A percentile compares a stretch with the other conserved stretches of the same genome.
Conservation (phyloP, 192 early-diverging fungal genomes). For the Entomortierella lignicola region DNA sequence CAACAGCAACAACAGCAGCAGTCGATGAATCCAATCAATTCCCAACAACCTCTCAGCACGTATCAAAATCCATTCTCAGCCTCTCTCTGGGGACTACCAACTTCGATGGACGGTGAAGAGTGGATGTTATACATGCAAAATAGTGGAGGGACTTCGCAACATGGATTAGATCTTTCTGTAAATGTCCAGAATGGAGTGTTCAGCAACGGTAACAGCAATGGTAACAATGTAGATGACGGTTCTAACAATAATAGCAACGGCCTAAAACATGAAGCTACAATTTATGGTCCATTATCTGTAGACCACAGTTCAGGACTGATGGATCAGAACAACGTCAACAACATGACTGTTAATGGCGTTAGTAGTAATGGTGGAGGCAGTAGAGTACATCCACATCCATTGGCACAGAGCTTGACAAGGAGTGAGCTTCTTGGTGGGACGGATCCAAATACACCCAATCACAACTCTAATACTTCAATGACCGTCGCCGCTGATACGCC, state of each 20-base stretch:
- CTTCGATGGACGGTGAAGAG: conserved; percentile 43
- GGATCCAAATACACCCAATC: background rate
- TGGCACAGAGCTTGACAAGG: conserved; percentile 34
- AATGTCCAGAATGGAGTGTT: background rate
- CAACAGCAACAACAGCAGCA: conserved; percentile 2
- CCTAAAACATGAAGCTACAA: background rate
- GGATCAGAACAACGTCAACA: conserved; percentile 3
- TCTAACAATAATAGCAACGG: background rate
- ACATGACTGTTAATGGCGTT: background rate
- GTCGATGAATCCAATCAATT: background rate
- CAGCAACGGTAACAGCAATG: background rate
- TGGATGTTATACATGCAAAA: conserved; percentile 55
- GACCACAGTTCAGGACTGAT: conserved; percentile 1
- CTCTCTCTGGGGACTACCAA: conserved; percentile 45
- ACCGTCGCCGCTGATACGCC: background rate
- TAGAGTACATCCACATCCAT: conserved; percentile 25
- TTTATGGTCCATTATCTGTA: background rate
- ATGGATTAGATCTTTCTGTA: conserved; percentile 1
- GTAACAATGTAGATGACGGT: background rate
- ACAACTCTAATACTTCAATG: no score
- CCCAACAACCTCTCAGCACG: background rate
- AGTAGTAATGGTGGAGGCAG: background rate
- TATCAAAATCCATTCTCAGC: conserved; percentile 51
- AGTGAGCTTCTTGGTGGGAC: conserved; percentile 14
- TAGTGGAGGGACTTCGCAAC: background rate